These are phyloP conservation scores for Mucor circinelloides DNA, from an alignment of 371 early-diverging fungal species.

Conservation along the genomic window DNA sequence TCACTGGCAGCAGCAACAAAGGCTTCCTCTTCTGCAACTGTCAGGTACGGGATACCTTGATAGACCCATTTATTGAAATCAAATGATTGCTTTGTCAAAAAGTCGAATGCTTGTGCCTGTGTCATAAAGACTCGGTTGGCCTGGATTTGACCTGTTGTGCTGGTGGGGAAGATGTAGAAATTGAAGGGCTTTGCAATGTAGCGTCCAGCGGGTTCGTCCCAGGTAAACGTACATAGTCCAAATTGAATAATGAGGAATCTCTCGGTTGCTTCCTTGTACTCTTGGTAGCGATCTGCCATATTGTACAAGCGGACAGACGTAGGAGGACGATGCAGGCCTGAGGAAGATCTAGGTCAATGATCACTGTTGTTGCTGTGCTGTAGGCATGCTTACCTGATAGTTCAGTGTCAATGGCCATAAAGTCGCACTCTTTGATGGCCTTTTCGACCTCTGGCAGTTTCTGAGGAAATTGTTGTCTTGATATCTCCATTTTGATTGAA, in stretches of 20 bases:
- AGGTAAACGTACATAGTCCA: constrained; percentile 79
- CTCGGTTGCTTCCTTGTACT: constrained; percentile 60
- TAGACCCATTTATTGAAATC: constrained; percentile 85
- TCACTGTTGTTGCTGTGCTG: too few species aligned
- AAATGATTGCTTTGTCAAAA: constrained; percentile 74
- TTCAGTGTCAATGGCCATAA: constrained; percentile 87
- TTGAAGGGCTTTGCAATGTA: constrained; percentile 87
- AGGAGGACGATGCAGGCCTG: constrained; percentile 48
- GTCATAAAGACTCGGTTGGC: constrained; percentile 67
- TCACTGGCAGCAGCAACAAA: constrained; percentile 47
- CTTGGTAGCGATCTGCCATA: constrained; percentile 66
- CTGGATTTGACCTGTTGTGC: constrained; percentile 58
- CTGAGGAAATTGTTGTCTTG: constrained; percentile 64
- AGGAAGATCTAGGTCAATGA: too few species aligned
- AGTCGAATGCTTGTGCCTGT: constrained; percentile 79
- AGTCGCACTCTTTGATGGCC: constrained; percentile 74
- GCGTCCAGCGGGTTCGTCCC: constrained; percentile 56
- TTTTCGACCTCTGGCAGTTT: constrained; percentile 58
- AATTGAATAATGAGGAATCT: constrained; percentile 75
- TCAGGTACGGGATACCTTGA: constrained; percentile 80
- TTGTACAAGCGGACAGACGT: constrained; percentile 49
- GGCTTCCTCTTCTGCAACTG: constrained; percentile 60
- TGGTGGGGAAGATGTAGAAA: constrained; percentile 83
- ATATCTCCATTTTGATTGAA: constrained; percentile 69
- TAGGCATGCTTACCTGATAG: constrained; percentile 69